These are phyloP conservation scores for Narthecium ossifragum DNA, from an alignment of 106 monocot species.

Conservation along the genomic window DNA sequence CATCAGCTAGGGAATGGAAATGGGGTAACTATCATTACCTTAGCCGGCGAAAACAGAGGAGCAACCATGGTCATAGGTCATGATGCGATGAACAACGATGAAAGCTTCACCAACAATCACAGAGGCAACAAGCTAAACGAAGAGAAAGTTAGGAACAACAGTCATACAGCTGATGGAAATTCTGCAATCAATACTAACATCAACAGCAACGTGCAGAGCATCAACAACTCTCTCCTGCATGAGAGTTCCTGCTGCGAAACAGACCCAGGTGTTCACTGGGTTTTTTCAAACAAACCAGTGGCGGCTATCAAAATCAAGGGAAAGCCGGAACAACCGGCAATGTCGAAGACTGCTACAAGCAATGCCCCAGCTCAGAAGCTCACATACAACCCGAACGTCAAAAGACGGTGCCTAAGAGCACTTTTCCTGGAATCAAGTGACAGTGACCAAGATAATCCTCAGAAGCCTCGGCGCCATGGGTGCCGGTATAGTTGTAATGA, in stretches of 20 bases:
- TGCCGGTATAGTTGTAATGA: slow-evolving; percentile 44
- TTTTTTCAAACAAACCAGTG: slow-evolving; percentile 16
- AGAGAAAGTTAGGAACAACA: background rate
- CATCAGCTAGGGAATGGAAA: slow-evolving; percentile 13
- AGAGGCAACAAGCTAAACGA: background rate
- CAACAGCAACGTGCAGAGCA: slow-evolving; percentile 64
- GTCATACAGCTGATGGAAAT: background rate
- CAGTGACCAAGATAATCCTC: slow-evolving; percentile 38
- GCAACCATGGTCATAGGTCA: slow-evolving; percentile 48
- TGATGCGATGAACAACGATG: slow-evolving; percentile 1
- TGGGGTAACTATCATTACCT: slow-evolving; percentile 45
- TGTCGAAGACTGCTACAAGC: slow-evolving; percentile 11
- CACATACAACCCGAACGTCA: slow-evolving; percentile 32
- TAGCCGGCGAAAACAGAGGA: slow-evolving; percentile 79
- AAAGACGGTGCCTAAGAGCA: slow-evolving; percentile 68
- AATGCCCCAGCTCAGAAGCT: slow-evolving; percentile 18
- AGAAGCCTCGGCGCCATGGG: slow-evolving; percentile 55
- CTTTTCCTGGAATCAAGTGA: slow-evolving; percentile 67
- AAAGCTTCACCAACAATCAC: background rate
- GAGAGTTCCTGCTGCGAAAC: slow-evolving; percentile 26
- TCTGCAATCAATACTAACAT: slow-evolving; percentile 15
- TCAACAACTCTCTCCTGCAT: slow-evolving; percentile 56
- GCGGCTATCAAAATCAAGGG: background rate
- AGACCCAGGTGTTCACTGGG: slow-evolving; percentile 47
- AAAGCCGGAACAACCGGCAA: slow-evolving; percentile 2